A percentile compares a stretch with the other conserved stretches of the same genome.
Conservation (phyloP, 306 rosid species). For the Echinosophora koreensis region DNA sequence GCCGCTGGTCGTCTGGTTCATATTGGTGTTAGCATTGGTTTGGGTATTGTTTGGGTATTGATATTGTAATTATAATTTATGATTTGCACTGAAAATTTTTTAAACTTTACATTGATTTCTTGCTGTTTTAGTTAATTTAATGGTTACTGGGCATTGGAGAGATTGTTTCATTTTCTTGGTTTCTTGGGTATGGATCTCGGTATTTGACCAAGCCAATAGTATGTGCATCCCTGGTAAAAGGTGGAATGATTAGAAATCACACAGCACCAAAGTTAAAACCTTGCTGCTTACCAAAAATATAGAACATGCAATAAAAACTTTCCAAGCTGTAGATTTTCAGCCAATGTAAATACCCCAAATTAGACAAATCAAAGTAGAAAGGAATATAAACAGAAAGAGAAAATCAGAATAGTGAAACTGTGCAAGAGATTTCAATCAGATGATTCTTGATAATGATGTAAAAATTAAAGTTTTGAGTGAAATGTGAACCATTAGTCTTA, state of each 20-base stretch:
- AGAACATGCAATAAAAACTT: not conserved
- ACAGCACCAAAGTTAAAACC: conserved; percentile 29
- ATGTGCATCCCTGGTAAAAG: conserved; percentile 77
- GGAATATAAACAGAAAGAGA: conserved; percentile 35
- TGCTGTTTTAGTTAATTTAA: too few species aligned
- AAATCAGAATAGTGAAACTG: conserved; percentile 34
- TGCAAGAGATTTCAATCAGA: conserved; percentile 34
- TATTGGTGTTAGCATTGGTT: too few species aligned
- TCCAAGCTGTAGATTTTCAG: conserved; percentile 23
- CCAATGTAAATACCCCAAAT: conserved; percentile 24
- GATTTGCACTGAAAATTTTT: too few species aligned
- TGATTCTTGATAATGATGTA: conserved; percentile 21
- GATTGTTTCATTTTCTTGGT: too few species aligned
- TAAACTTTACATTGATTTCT: too few species aligned
- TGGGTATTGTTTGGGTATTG: too few species aligned
- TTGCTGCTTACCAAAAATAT: conserved; percentile 20
- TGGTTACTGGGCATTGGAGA: too few species aligned
- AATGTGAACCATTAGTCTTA: conserved; percentile 22
- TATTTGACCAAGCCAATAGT: conserved; percentile 82
- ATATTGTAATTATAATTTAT: too few species aligned
- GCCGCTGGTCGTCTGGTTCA: too few species aligned
- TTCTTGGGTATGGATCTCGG: conserved; percentile 85
- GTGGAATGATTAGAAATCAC: conserved; percentile 34
- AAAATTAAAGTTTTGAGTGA: conserved; percentile 26
- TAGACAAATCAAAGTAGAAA: conserved; percentile 24